phyloP scores from a whole-genome alignment of 495 filamentous ascomycete species.

The Polyplosphaeria fusca region DNA sequence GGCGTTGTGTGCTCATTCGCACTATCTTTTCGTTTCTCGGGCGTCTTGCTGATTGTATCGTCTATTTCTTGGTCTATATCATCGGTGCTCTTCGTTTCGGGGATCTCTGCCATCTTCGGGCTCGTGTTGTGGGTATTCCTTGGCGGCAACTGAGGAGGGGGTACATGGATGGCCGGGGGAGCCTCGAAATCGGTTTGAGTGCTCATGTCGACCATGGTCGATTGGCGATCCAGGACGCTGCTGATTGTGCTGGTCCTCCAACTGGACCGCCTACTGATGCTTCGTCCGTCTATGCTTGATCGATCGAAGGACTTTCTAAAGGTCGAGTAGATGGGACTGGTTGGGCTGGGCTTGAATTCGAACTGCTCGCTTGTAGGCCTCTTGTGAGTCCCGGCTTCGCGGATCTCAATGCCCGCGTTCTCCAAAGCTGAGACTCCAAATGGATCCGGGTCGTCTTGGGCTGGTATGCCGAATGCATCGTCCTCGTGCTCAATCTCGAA shows the following conservation, averaged over 20 bases:
- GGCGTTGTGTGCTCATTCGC: not conserved
- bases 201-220: slow-evolving; percentile 31
- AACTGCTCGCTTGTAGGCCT: slow-evolving; percentile 72
- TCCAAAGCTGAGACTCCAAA: slow-evolving; percentile 84
- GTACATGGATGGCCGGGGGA: slow-evolving; percentile 12
- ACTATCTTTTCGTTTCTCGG: not conserved
- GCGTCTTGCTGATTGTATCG: too few relatives aligned
- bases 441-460: slow-evolving; percentile 76
- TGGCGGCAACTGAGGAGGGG: slow-evolving; percentile 15
- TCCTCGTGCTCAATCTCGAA: slow-evolving; percentile 53
- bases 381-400: slow-evolving; percentile 72
- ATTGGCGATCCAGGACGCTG: slow-evolving; percentile 10
- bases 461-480: slow-evolving; percentile 69
- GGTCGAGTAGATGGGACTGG: slow-evolving; percentile 69
- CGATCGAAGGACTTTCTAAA: slow-evolving; percentile 51
- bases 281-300: slow-evolving; percentile 58
- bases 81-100: slow-evolving; percentile 29
- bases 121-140: slow-evolving; percentile 10
- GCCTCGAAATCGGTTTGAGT: slow-evolving; percentile 39
- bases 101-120: slow-evolving; percentile 37
- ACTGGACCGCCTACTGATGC: slow-evolving; percentile 35
- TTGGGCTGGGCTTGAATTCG: slow-evolving; percentile 72
- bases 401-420: slow-evolving; percentile 78
- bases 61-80: not conserved
- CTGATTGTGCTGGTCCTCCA: slow-evolving; percentile 42